Evolutionary conservation across 2,329 filamentous ascomycete species (phyloP), one percentile per base, ranked within the genome.

Genomic region (Diatrype stigma): DNA sequence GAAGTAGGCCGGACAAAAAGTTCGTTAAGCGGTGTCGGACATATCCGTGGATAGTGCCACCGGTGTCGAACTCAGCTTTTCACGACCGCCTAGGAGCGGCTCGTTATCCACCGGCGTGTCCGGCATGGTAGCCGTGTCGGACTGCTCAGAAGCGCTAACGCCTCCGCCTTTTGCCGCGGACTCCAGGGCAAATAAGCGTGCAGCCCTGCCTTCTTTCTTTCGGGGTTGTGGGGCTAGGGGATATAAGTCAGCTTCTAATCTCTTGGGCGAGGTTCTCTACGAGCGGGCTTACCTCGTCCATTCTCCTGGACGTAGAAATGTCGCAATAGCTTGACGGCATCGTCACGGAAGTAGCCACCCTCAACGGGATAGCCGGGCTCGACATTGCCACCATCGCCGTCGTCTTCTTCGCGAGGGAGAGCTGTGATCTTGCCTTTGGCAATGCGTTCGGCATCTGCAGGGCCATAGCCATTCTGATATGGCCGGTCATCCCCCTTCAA

Each of bases 221-320:
- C 66, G 65, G 50, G 66, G 66, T 48, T 67, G 64, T 14, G 66
- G 66, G 10, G 66, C 66, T 68, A 35, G 35, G 10, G n/a, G 6
- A 38, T 8, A 47, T 47, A 2, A 38, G n/a, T n/a, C n/a, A n/a
- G n/a, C n/a, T n/a, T n/a, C n/a, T n/a, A n/a, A n/a, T n/a, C n/a
- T n/a, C n/a, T n/a, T n/a, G n/a, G n/a, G n/a, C n/a, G n/a, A n/a
- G n/a, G n/a, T n/a, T n/a, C n/a, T n/a, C n/a, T n/a, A 37, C 34
- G n/a, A 12, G 42, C 42, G 34, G 26, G 63, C 75, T 61, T 73
- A 89, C 89, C 90, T 77, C 94, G 89, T 57, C 89, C 90, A 70
- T 99, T 99, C 71, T 99, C 92, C 71, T 99, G 94, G 30, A 99
- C 89, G 68, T 99, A 99, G 70, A 99, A 99, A 52, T 93, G 85